These are phyloP conservation scores for Linanthus parryae DNA, from an alignment of 148 eudicot genomes.

Conservation along the genomic window DNA sequence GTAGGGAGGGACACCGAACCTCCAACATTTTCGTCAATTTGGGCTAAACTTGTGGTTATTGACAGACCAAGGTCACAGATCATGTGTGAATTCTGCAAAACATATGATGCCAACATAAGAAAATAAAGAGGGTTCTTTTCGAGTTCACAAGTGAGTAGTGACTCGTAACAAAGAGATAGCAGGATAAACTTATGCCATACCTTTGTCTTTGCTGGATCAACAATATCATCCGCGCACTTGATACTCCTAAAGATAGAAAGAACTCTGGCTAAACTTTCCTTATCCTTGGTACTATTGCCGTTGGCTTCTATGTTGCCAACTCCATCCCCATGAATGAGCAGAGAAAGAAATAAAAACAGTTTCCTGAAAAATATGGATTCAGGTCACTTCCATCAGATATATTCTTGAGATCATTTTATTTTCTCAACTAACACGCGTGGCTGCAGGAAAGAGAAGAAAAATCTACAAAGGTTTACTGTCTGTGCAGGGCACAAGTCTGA, in stretches of 20 bases:
- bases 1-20: constrained; percentile 54
- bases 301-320: constrained; percentile 49
- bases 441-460: no score
- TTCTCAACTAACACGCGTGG: no score
- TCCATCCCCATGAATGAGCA: constrained; percentile 71
- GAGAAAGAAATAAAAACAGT: constrained; percentile 73
- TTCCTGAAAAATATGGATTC: constrained; percentile 40
- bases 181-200: constrained; percentile 28
- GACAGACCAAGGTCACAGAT: constrained; percentile 83
- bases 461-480: no score
- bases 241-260: constrained; percentile 54
- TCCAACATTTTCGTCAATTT: constrained; percentile 41
- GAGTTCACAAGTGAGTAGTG: no score
- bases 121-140: background rate
- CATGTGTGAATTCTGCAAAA: constrained; percentile 70
- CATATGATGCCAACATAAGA: no score
- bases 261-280: constrained; percentile 36
- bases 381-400: no score
- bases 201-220: constrained; percentile 67
- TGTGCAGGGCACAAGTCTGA: no score
- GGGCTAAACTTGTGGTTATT: constrained; percentile 53
- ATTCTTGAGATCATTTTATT: no score
- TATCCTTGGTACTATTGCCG: constrained; percentile 39
- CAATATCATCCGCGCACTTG: constrained; percentile 66
- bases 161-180: background rate